Conservation (phyloP, 805 yeast species). For the Torulaspora gathmanii region DNA sequence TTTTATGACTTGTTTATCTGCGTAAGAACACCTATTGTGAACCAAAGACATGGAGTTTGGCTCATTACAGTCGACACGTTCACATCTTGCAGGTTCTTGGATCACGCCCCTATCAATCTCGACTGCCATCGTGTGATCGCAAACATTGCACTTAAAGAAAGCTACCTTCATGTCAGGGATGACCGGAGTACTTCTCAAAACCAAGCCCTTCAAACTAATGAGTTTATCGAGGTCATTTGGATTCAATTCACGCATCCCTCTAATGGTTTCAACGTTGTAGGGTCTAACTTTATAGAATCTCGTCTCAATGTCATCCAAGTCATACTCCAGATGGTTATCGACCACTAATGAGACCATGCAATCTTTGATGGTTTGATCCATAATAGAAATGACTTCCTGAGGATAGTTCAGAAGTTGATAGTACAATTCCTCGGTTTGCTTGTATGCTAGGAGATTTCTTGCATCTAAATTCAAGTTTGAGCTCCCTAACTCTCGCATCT, state of each 20-base stretch:
- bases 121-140: conserved; percentile 87
- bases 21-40: conserved; percentile 88
- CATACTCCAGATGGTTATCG: conserved; percentile 49
- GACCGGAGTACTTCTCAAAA: conserved; percentile 79
- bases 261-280: conserved; percentile 63
- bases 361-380: conserved; percentile 94
- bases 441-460: conserved; percentile 68
- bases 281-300: conserved; percentile 86
- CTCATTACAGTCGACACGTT: conserved; percentile 79
- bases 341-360: conserved; percentile 71
- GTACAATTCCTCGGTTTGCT: conserved; percentile 71
- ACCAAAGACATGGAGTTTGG: conserved; percentile 82
- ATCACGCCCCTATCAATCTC: conserved; percentile 94
- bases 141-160: conserved; percentile 89
- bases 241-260: conserved; percentile 87
- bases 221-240: conserved; percentile 93
- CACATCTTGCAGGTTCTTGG: conserved; percentile 89
- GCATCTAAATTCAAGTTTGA: conserved; percentile 84
- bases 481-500: conserved; percentile 72
- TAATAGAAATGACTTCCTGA: conserved; percentile 92
- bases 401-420: conserved; percentile 88
- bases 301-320: conserved; percentile 66
- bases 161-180: conserved; percentile 98
- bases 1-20: conserved; percentile 91
- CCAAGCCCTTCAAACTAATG: conserved; percentile 86